Base-by-base conservation (phyloP, 305 asterid species). In the Nicotiana rustica region DNA sequence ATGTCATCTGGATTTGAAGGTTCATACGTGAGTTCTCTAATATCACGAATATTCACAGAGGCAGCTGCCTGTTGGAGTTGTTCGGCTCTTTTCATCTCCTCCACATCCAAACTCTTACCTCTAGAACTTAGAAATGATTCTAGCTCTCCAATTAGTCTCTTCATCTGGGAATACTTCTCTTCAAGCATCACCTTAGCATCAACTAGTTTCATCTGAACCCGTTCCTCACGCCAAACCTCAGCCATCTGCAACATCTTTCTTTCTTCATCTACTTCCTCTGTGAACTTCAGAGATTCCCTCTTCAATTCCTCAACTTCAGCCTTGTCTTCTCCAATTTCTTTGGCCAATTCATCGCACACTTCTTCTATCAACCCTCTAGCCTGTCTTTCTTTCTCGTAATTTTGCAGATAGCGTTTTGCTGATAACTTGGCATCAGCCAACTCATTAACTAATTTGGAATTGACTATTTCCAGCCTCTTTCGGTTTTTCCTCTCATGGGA, bases 161-260 rank as follows among this genome's bases (percentile, higher is more conserved):
- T 94, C 99, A 96, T 93, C 64, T 92, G 91, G 15, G 88, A 82
- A 83, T 91, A 96, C 84, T 89, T 92, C 77, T 92, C 98, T 88
- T 96, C 99, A 14, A 96, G 97, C 92, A 92, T 92, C 80, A 94
- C 92, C 88, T 96, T 96, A 31, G 98, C 98, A 82, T 96, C 99
- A 8, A 95, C 86, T 35, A 96, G 85, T 88, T 94, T 96, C 97
- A 94, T 94, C 85, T 94, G 99, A 60, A 94, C 95, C 4, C 99
- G 93, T 83, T 96, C 99, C 87, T 96, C 99, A 0, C 99, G 95
- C 99, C 99, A 96, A 79, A 94, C 98, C 90, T 93, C 99, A 1
- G 99, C 99, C 95, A 96, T 93, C 85, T 96, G 99, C 89, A 96
- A 77, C 97, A 96, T 96, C 84, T 86, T 93, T 86, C 98, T 94